A percentile compares a stretch with the other conserved stretches of the same genome.
Conservation (phyloP, 495 filamentous ascomycete genomes). For the Talaromyces wortmannii region DNA sequence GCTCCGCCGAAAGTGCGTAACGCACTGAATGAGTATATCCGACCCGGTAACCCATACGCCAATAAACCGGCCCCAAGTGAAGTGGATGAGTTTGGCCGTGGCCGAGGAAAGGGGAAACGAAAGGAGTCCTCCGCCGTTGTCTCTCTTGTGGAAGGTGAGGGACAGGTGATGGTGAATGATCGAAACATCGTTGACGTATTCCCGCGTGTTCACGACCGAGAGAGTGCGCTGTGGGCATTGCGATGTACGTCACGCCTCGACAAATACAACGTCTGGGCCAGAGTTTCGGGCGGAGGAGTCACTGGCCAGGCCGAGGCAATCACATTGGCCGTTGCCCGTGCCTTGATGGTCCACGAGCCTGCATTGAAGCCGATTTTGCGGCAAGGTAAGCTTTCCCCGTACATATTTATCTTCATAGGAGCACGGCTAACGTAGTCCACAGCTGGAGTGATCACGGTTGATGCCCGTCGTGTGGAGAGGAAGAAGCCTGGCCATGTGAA, state of each 20-base stretch:
- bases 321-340: constrained; percentile 86
- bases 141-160: constrained; percentile 84
- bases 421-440: constrained; percentile 18
- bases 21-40: constrained; percentile 63
- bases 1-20: constrained; percentile 60
- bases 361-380: constrained; percentile 79
- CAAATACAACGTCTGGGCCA: constrained; percentile 95
- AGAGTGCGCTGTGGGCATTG: constrained; percentile 88
- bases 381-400: constrained; percentile 59
- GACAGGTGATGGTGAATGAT: constrained; percentile 84
- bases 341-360: constrained; percentile 84
- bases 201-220: constrained; percentile 83
- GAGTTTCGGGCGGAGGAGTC: constrained; percentile 74
- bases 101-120: constrained; percentile 71
- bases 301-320: constrained; percentile 96
- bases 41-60: constrained; percentile 64
- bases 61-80: constrained; percentile 45
- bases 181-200: constrained; percentile 73
- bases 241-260: constrained; percentile 75
- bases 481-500: constrained; percentile 97
- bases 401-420: constrained; percentile 5
- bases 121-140: constrained; percentile 81
- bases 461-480: constrained; percentile 87
- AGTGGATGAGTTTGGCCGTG: constrained; percentile 68
- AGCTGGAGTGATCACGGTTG: constrained; percentile 91